These are phyloP conservation scores for Flaveria floridana DNA, from an alignment of 140 eudicot genomes.

Conservation along the genomic window DNA sequence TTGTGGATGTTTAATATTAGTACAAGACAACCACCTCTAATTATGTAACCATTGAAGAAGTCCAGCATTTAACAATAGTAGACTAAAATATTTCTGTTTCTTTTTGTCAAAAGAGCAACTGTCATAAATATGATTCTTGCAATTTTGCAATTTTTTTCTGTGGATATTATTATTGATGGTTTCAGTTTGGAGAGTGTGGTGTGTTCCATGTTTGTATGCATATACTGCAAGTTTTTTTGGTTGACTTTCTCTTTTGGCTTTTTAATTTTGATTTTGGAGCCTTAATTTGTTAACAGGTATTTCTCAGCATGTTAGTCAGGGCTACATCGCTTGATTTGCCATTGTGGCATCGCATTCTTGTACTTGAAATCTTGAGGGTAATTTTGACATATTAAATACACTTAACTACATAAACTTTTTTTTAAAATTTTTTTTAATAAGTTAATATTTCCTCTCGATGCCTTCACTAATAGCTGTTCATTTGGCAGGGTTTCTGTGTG, in stretches of 20 bases:
- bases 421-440: background rate
- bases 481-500: constrained; percentile 90
- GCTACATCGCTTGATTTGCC: constrained; percentile 92
- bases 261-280: constrained; percentile 13
- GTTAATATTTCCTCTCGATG: constrained; percentile 3
- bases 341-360: constrained; percentile 97
- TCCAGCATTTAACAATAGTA: background rate
- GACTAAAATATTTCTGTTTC: background rate
- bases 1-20: constrained; percentile 6
- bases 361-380: constrained; percentile 98
- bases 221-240: constrained; percentile 13
- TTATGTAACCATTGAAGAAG: constrained; percentile 15
- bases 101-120: background rate
- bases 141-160: background rate
- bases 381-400: constrained; percentile 20
- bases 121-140: constrained; percentile 10
- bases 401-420: background rate
- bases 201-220: constrained; percentile 1
- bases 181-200: background rate
- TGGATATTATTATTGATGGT: constrained; percentile 16
- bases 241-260: background rate
- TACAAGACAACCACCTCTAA: background rate
- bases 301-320: constrained; percentile 95
- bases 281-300: constrained; percentile 57
- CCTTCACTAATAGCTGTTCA: constrained; percentile 26